Evolutionary conservation across 345 rosid genomes (phyloP), one percentile per base, ranked within the genome.

Genomic region (Citrus sp.): DNA sequence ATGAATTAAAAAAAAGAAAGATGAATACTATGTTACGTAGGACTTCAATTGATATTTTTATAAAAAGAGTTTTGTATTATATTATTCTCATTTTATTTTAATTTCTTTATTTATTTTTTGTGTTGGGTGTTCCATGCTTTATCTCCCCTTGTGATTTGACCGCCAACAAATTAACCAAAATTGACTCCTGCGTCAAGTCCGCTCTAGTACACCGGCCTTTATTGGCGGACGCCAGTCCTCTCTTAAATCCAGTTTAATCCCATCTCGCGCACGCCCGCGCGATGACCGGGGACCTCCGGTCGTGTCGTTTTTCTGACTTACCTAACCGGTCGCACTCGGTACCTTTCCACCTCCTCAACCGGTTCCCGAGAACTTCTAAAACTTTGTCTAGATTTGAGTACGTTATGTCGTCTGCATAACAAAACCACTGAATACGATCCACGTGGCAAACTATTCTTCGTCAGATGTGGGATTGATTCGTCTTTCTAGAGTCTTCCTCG

Each of bases 201-300:
- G 93, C 58, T 78, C 78, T 72, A 75, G 79, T 74, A 78, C 88
- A 64, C 76, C 55, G 60, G 49, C 54, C 27, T 38, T 64, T 38
- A 80, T 67, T 86, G 89, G 92, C 80, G 90, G 97, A 88, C 83
- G 84, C 85, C 90, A 87, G 72, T 79, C 46, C 59, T 56, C 77
- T 72, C 64, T 80, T 63, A 72, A 84, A 80, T 86, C 70, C 67
- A 78, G 78, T 84, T 85, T 46, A 82, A 80, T 85, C 70, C 70
- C 62, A 27, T n/a, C 80, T 24, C 75, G 79, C 34, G 74, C 89
- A 82, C 87, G 84, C 75, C 32, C 60, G 25, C 60, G 27, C 12
- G 35, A 74, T 83, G 51, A 89, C 92, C 84, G 89, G 78, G 82
- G 82, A 82, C 54, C 75, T 72, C 86, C 82, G 83, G 84, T 87